Evolutionary conservation across 805 yeast genomes (phyloP).

Genomic region (Yarrowia yakushimensis): DNA sequence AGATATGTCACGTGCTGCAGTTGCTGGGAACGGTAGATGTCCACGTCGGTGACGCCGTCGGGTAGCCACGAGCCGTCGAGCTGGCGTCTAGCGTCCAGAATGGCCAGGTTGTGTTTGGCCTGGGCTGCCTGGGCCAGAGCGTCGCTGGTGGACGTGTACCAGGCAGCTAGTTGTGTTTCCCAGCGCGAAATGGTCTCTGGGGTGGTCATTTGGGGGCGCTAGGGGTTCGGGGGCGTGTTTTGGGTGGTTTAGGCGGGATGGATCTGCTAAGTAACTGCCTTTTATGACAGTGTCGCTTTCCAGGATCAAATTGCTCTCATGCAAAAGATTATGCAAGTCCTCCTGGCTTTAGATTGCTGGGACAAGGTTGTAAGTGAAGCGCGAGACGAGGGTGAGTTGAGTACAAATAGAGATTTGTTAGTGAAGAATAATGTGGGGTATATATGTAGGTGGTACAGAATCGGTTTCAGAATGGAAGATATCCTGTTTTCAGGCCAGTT

Average conservation of each 20-base stretch:
- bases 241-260: background rate
- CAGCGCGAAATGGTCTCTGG: slow-evolving; percentile 14
- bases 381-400: too few species aligned
- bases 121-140: slow-evolving; percentile 14
- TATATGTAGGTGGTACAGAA: too few species aligned
- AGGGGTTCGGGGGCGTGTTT: background rate
- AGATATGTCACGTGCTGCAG: background rate
- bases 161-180: slow-evolving; percentile 14
- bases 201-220: background rate
- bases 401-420: too few species aligned
- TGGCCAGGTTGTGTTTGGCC: slow-evolving; percentile 12
- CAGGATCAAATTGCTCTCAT: background rate
- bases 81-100: background rate
- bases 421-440: too few species aligned
- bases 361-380: too few species aligned
- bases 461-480: too few species aligned
- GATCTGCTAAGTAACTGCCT: background rate
- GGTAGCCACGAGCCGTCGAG: slow-evolving; percentile 15
- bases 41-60: background rate
- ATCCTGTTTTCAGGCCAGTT: too few species aligned
- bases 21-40: background rate
- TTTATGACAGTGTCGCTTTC: background rate
- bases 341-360: slow-evolving; percentile 1
- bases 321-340: background rate
- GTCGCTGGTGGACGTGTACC: background rate